phyloP scores from a whole-genome alignment of 805 yeast genomes.

The Metschnikowia picachoensis region DNA sequence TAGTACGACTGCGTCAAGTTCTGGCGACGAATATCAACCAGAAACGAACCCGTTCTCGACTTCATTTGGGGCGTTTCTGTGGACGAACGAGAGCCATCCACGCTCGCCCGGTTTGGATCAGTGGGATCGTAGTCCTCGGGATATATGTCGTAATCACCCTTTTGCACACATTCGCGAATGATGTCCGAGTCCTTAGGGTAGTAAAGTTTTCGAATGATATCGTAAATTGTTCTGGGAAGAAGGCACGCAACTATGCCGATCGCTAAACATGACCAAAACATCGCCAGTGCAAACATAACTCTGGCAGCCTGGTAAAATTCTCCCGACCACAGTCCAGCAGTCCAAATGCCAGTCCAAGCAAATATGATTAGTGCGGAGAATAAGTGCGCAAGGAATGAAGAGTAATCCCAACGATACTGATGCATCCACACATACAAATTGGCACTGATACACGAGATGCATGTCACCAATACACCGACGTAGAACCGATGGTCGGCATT shows the following conservation, averaged over 20 bases:
- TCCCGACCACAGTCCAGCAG: slow-evolving; percentile 45
- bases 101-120: slow-evolving; percentile 56
- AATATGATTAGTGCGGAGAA: slow-evolving; percentile 59
- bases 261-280: slow-evolving; percentile 66
- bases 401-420: slow-evolving; percentile 82
- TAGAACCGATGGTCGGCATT: slow-evolving; percentile 67
- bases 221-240: slow-evolving; percentile 63
- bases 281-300: slow-evolving; percentile 50
- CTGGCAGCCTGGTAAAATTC: slow-evolving; percentile 66
- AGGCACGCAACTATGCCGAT: slow-evolving; percentile 63
- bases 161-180: slow-evolving; percentile 62
- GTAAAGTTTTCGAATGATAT: slow-evolving; percentile 48
- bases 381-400: slow-evolving; percentile 50
- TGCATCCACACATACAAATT: slow-evolving; percentile 62
- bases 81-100: slow-evolving; percentile 4
- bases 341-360: slow-evolving; percentile 82
- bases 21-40: slow-evolving; percentile 17
- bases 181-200: slow-evolving; percentile 69
- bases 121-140: slow-evolving; percentile 76
- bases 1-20: slow-evolving; percentile 27
- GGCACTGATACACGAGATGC: slow-evolving; percentile 65
- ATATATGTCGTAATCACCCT: slow-evolving; percentile 65
- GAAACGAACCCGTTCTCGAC: not conserved
- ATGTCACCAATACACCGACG: slow-evolving; percentile 65
- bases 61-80: slow-evolving; percentile 3